Evolutionary conservation across 2,329 filamentous ascomycete genomes (phyloP).

Genomic region (Aspergillus ibericus): DNA sequence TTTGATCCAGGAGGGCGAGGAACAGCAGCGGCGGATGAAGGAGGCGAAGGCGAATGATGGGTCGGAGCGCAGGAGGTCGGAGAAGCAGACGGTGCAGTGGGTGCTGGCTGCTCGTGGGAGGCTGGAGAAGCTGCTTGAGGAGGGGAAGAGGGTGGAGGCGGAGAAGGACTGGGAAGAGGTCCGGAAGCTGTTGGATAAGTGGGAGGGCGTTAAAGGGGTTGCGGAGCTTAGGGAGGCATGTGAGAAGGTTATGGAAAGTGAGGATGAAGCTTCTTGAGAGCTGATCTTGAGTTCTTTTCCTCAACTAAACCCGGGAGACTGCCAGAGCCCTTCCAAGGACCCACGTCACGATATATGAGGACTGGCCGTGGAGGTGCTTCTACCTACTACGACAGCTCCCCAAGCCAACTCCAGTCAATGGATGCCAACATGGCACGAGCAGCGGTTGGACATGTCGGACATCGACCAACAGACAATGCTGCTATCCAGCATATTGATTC

Average conservation of each 20-base stretch:
- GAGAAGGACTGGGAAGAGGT: conserved; percentile 46
- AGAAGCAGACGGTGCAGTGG: conserved; percentile 49
- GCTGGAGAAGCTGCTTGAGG: conserved; percentile 38
- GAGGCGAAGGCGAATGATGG: conserved; percentile 24
- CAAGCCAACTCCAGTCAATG: background rate
- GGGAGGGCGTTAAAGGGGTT: conserved; percentile 47
- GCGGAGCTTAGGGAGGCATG: conserved; percentile 42
- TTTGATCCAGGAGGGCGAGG: conserved; percentile 42
- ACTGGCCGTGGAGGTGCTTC: background rate
- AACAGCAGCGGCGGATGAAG: conserved; percentile 31
- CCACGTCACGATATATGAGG: background rate
- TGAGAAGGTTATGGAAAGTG: conserved; percentile 37
- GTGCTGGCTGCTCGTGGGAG: conserved; percentile 43
- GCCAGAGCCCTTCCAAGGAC: background rate
- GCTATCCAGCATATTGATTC: background rate
- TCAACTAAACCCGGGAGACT: background rate
- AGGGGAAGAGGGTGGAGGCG: conserved; percentile 42
- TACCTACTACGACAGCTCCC: background rate
- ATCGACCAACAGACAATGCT: background rate
- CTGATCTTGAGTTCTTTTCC: background rate
- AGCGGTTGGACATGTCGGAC: background rate
- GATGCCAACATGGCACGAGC: background rate
- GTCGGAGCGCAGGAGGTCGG: conserved; percentile 22
- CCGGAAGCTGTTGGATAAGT: conserved; percentile 39
- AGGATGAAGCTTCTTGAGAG: conserved; percentile 27